Percentiles rank a stretch among this genome's conserved stretches.
These are phyloP conservation scores for Puya raimondii DNA, from an alignment of 176 grass and related monocot species.

Conservation along the genomic window DNA sequence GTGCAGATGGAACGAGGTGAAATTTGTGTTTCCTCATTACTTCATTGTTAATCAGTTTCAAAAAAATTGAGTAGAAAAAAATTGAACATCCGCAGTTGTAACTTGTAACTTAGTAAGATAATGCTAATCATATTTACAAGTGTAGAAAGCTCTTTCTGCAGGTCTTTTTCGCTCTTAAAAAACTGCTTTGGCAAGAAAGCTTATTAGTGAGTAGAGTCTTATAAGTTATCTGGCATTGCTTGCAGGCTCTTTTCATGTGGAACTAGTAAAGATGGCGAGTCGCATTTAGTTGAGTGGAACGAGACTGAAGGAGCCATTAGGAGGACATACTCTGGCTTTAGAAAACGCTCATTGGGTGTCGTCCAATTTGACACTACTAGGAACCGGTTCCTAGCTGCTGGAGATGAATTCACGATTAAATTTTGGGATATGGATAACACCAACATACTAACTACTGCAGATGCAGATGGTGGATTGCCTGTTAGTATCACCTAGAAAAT, in stretches of 20 bases:
- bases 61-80: no score
- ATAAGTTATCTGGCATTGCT: slow-evolving; percentile 5
- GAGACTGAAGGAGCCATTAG: slow-evolving; percentile 96
- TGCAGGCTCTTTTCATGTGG: slow-evolving; percentile 79
- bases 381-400: slow-evolving; percentile 90
- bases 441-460: slow-evolving; percentile 67
- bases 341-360: slow-evolving; percentile 75
- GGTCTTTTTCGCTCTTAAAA: not conserved
- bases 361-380: slow-evolving; percentile 95
- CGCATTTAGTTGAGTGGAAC: slow-evolving; percentile 98
- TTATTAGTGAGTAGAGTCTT: not conserved
- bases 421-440: slow-evolving; percentile 99
- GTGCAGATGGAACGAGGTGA: slow-evolving; percentile 87
- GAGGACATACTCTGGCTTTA: slow-evolving; percentile 82
- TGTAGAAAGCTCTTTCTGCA: not conserved
- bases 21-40: not conserved
- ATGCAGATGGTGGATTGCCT: slow-evolving; percentile 81
- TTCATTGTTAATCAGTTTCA: not conserved
- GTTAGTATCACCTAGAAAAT: slow-evolving; percentile 41
- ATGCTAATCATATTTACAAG: not conserved
- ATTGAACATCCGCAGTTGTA: no score
- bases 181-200: not conserved
- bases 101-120: not conserved
- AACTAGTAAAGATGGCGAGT: slow-evolving; percentile 97
- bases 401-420: slow-evolving; percentile 93